Conservation (phyloP, 768 basidiomycete genomes). For the Amanita molliuscula region DNA sequence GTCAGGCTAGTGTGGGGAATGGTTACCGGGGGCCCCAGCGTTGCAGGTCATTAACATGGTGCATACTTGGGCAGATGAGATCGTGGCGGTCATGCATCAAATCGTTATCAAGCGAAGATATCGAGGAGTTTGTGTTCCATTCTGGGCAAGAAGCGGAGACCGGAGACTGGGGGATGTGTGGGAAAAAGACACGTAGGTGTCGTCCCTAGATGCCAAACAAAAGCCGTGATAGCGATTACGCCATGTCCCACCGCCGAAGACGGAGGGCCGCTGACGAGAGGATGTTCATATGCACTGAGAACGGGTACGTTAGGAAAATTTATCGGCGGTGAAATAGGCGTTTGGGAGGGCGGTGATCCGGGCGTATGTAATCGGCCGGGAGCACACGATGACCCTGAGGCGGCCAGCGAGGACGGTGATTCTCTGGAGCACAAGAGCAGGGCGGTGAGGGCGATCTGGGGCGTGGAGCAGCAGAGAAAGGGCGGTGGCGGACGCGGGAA, state of each 20-base stretch:
- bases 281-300: background rate
- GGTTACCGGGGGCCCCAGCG: background rate
- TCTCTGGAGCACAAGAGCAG: background rate
- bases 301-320: background rate
- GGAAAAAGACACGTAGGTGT: background rate
- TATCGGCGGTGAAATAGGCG: background rate
- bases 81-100: background rate
- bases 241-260: background rate
- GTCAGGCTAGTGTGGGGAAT: background rate
- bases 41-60: background rate
- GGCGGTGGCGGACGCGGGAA: background rate
- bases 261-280: background rate
- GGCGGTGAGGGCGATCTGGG: background rate
- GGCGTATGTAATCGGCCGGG: background rate
- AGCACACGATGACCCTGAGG: background rate
- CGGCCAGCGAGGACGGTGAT: background rate
- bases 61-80: background rate
- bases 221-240: background rate
- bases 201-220: background rate
- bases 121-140: background rate
- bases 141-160: background rate
- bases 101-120: background rate
- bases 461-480: background rate
- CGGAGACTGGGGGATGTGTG: background rate
- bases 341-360: constrained; percentile 1